Evolutionary conservation across 306 rosid genomes (phyloP), one percentile per base, ranked within the genome.

Genomic region (Aeschynomene evenia): DNA sequence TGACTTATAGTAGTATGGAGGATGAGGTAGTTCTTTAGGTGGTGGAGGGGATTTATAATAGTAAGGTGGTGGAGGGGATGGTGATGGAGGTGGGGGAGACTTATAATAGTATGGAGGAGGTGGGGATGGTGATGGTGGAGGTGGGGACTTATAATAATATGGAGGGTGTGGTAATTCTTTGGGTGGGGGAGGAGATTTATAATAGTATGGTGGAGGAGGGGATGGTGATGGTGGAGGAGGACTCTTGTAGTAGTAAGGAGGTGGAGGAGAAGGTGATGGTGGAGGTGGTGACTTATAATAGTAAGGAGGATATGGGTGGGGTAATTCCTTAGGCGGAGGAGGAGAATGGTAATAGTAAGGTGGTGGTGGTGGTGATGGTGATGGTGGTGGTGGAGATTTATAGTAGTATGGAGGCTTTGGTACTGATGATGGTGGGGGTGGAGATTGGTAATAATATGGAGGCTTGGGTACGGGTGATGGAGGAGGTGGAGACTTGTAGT

Each of bases 21-120:
- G 76, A 1, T 0, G 19, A 0, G 61, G 53, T 1, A 23, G 7
- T 34, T 48, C 31, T 50, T 20, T 46, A 3, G 96, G 89, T 5
- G 96, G 93, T 0, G 96, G 92, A 0, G 73, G 80, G 2, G 70
- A 49, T 0, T 75, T 29, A 3, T 54, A 68, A 0, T 65, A 54
- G 55, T 74, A n/a, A 5, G 70, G 66, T 0, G 84, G 86, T 7
- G 60, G 62, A 3, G 58, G 50, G 5, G 48, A 18, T 13, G 74
- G 66, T 21, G 76, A 48, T 6, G 83, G 79, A 16, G 84, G 80
- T 0, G 83, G 83, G 0, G 83, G 83, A 2, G 68, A 42, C 2
- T 60, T 12, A 0, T 73, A 73, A 0, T 77, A 53, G 14, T 77
- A 71, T 0, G 70, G 76, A 6, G 75, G 81, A 0, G 21, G 31